Evolutionary conservation across 257 asterid species (phyloP), one percentile per base, ranked within the genome.

Genomic region (Oldenlandia corymbosa): DNA sequence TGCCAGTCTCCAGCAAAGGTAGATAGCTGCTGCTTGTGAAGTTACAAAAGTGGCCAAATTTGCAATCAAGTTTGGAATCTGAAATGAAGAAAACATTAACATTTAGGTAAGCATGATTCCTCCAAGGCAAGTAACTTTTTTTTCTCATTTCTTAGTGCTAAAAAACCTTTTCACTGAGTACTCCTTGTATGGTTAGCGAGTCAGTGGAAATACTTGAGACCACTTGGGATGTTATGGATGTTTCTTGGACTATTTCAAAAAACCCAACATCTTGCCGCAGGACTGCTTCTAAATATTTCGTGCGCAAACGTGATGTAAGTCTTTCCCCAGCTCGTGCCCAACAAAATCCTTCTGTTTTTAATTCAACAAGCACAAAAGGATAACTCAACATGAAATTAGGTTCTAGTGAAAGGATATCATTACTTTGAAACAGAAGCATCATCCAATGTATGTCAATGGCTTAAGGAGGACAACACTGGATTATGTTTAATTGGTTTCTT

Each of bases 321-420:
- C 73, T 52, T 31, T 60, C 73, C 28, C 68, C 73, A 1, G 73
- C 41, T 20, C 68, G 61, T 60, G 73, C 73, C 73, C 73, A 68
- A 43, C 73, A 27, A n/a, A 68, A 60, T 28, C 73, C 73, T 28
- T 68, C 68, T 68, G 62, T 45, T 5, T 16, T 2, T 43, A 47
- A 24, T 26, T 31, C 18, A 20, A 34, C 62, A 16, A n/a, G 27
- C 27, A 39, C 24, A 37, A 9, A 5, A 17, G 3, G 11, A 48
- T 36, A 37, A 24, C 9, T 23, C 17, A 21, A 51, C 58, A 34
- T 34, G 21, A 13, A 45, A 45, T n/a, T n/a, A n/a, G n/a, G 50
- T 45, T 45, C 50, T 3, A 17, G 18, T 14, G 50, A 45, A 14
- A 11, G 39, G 4, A 24, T 60, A 8, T 26, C 32, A 43, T 37